These are phyloP conservation scores for Candida chilensis DNA, from an alignment of 805 yeast species.

Conservation along the genomic window DNA sequence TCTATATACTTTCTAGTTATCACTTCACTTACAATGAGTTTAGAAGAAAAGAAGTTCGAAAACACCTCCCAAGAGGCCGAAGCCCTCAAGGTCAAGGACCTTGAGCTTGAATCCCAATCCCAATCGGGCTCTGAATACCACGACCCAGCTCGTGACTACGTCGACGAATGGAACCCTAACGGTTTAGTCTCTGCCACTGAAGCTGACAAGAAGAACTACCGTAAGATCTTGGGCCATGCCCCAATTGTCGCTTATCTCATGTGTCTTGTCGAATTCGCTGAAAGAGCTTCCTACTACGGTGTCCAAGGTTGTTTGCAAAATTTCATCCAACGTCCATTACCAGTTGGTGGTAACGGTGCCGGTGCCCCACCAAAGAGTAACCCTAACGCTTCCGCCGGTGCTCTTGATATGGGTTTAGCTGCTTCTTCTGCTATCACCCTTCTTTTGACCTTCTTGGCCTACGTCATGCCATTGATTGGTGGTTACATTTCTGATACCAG, in stretches of 20 bases:
- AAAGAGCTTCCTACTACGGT: slow-evolving; percentile 47
- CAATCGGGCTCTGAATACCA: slow-evolving; percentile 8
- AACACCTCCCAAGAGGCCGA: no score
- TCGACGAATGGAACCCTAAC: slow-evolving; percentile 23
- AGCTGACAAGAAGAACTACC: slow-evolving; percentile 18
- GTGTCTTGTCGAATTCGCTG: slow-evolving; percentile 43
- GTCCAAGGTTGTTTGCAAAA: slow-evolving; percentile 32
- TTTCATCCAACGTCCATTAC: slow-evolving; percentile 43
- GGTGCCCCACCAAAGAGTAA: slow-evolving; percentile 26
- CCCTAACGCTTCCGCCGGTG: slow-evolving; percentile 37
- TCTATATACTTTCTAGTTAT: no score
- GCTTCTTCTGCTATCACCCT: slow-evolving; percentile 37
- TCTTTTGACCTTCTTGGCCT: slow-evolving; percentile 38
- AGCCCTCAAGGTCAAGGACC: no score
- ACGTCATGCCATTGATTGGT: slow-evolving; percentile 41
- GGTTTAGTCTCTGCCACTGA: slow-evolving; percentile 19
- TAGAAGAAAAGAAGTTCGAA: no score
- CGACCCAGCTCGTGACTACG: slow-evolving; percentile 9
- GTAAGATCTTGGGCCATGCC: slow-evolving; percentile 34
- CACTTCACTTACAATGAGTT: no score
- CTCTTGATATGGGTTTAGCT: slow-evolving; percentile 34
- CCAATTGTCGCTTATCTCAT: slow-evolving; percentile 41
- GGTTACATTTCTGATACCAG: slow-evolving; percentile 43
- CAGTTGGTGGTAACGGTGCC: slow-evolving; percentile 34
- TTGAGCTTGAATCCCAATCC: no score